Percentiles rank a stretch among this genome's conserved stretches.
Conservation (phyloP, 495 filamentous ascomycete species). For the Penicillium ucsense region DNA sequence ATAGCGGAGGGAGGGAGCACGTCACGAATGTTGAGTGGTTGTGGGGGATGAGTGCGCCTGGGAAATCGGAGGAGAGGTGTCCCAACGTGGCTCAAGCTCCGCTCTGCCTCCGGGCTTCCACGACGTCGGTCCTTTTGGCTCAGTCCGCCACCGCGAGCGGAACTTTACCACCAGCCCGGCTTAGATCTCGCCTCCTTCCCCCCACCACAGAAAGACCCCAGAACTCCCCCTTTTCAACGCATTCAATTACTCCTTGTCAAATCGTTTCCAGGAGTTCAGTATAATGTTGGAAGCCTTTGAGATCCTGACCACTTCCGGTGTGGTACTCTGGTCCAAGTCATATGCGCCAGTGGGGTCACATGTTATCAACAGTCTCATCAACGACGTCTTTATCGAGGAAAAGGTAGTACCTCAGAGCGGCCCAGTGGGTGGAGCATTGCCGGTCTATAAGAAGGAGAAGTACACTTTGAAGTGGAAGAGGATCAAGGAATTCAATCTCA, state of each 20-base stretch:
- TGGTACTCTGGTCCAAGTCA: constrained; percentile 90
- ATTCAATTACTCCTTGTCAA: not conserved
- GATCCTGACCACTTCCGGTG: constrained; percentile 88
- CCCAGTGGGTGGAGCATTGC: constrained; percentile 18
- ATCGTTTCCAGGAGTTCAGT: not conserved
- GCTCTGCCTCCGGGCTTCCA: constrained; percentile 18
- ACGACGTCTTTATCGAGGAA: constrained; percentile 95
- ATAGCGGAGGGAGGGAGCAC: not conserved
- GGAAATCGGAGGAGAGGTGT: constrained; percentile 10
- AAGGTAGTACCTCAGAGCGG: constrained; percentile 50
- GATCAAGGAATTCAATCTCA: constrained; percentile 82
- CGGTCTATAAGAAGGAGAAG: constrained; percentile 79
- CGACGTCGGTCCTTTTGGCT: constrained; percentile 18
- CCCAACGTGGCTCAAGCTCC: constrained; percentile 38
- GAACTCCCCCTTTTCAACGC: constrained; percentile 1
- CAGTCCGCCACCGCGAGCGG: constrained; percentile 28
- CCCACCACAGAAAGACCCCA: not conserved
- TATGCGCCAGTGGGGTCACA: constrained; percentile 71
- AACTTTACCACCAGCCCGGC: constrained; percentile 5
- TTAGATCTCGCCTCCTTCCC: not conserved
- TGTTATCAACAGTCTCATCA: constrained; percentile 88
- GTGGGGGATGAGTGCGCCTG: constrained; percentile 4
- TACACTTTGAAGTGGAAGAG: constrained; percentile 93
- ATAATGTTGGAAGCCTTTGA: constrained; percentile 91
- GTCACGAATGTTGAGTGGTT: constrained; percentile 1